Evolutionary conservation across 148 eudicot species (phyloP), one percentile per base, ranked within the genome.

Genomic region (Rhododendron ovatum): DNA sequence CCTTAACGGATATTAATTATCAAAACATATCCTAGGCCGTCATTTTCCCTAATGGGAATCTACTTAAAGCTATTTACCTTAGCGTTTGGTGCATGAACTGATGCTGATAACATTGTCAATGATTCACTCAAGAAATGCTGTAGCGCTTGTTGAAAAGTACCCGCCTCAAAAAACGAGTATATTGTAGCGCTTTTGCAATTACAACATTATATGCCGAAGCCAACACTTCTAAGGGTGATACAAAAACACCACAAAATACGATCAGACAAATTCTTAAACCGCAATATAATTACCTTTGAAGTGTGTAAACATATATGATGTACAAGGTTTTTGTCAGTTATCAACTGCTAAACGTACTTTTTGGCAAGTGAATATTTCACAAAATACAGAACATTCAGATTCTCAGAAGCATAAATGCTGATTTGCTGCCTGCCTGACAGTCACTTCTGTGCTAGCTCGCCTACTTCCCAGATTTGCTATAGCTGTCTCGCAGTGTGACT

Each of bases 401-500:
- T 30, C 30, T 30, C 30, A 26, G 43, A 53, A 57, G 69, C 75
- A 2, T 11, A 69, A 87, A 37, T 78, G 37, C 3, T 5, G 11
- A 78, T 33, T 48, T 17, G 30, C 43, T 18, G 67, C 81, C 7
- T 26, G 80, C 63, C 63, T 37, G 41, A 15, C 39, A 37, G 13
- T 18, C 11, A 47, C 28, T 78, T 43, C 28, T 22, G 24, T 48
- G 1, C 4, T 1, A 45, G 7, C 24, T n/a, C 39, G 15, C 88
- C 69, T 84, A 89, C 88, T 90, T 92, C 43, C 87, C 89, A 79
- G 76, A 90, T 90, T 93, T 94, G 30, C 88, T 84, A 77, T 92
- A 95, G 86, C 91, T 95, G 78, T 96, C 99, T 59, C 98, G 88
- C 82, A 95, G 82, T 13, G 97, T 93, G 39, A 95, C 97, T 0